Evolutionary conservation across 768 basidiomycete genomes (phyloP).

Genomic region (Trametes elegans): DNA sequence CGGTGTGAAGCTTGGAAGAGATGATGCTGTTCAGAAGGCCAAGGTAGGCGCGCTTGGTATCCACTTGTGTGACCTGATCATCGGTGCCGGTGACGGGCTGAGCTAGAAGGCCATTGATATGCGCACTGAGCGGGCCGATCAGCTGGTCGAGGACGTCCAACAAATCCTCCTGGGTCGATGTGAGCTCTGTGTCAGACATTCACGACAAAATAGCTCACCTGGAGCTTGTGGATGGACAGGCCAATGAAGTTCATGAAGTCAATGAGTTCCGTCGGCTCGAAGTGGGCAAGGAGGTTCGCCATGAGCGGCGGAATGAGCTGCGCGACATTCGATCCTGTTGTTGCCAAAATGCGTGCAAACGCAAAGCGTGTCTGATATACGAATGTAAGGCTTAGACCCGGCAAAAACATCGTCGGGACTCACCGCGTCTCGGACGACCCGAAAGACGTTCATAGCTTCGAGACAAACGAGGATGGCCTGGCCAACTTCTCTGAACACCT

Average conservation of each 20-base stretch:
- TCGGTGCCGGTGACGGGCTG: constrained; percentile 86
- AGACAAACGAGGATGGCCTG: constrained; percentile 85
- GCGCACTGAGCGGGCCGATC: constrained; percentile 79
- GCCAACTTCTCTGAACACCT: constrained; percentile 81
- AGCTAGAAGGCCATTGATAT: constrained; percentile 77
- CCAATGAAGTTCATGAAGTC: constrained; percentile 97
- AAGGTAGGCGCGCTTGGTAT: constrained; percentile 89
- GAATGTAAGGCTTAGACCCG: neutral
- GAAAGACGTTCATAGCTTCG: constrained; percentile 83
- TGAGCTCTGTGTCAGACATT: neutral
- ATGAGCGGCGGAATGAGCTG: constrained; percentile 88
- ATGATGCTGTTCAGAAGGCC: constrained; percentile 78
- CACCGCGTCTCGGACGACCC: constrained; percentile 91
- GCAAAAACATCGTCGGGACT: constrained; percentile 28
- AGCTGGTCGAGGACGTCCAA: constrained; percentile 88
- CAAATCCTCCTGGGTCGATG: constrained; percentile 63
- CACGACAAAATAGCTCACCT: constrained; percentile 44
- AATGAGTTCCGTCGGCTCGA: constrained; percentile 87
- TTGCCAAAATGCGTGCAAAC: constrained; percentile 89
- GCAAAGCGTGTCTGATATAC: constrained; percentile 77
- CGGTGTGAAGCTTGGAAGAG: constrained; percentile 72
- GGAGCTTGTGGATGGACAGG: constrained; percentile 85
- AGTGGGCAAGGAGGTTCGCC: constrained; percentile 85
- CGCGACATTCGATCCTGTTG: constrained; percentile 83
- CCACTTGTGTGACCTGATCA: constrained; percentile 71